Conservation (phyloP, 2,329 filamentous ascomycete genomes). For the Ophiostoma fasciatum region DNA sequence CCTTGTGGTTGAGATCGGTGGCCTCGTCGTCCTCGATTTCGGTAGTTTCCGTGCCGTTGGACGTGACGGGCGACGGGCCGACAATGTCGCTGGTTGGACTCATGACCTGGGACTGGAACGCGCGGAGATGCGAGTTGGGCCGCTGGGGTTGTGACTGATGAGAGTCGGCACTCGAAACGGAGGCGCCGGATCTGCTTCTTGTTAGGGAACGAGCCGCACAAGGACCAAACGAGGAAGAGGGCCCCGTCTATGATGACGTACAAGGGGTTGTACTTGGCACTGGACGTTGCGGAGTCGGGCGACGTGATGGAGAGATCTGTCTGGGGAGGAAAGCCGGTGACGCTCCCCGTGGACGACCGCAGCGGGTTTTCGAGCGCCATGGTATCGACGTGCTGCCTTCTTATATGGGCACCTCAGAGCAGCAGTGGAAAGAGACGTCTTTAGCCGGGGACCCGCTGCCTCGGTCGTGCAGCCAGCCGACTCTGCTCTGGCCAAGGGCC, state of each 20-base stretch:
- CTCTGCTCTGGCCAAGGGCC: too few relatives aligned
- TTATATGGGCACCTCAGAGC: neutral
- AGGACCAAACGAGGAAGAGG: constrained; percentile 23
- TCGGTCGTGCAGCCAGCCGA: too few relatives aligned
- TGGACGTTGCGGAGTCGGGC: constrained; percentile 33
- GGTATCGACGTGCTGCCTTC: constrained; percentile 10
- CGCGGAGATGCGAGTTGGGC: constrained; percentile 32
- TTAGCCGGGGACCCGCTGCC: too few relatives aligned
- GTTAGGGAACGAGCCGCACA: constrained; percentile 6
- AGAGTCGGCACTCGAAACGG: constrained; percentile 19
- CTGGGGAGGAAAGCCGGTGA: constrained; percentile 36
- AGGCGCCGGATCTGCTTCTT: constrained; percentile 22
- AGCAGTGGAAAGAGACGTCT: neutral
- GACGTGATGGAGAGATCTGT: constrained; percentile 41
- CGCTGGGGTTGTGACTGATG: constrained; percentile 36
- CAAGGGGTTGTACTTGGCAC: constrained; percentile 36
- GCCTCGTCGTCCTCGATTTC: constrained; percentile 67
- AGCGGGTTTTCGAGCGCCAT: constrained; percentile 51
- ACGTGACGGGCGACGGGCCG: constrained; percentile 72
- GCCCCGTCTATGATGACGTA: too few relatives aligned
- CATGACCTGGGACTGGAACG: constrained; percentile 38
- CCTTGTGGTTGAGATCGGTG: neutral
- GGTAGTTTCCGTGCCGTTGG: constrained; percentile 67
- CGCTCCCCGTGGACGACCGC: constrained; percentile 44
- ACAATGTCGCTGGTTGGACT: constrained; percentile 55